phyloP scores from a whole-genome alignment of 768 basidiomycete species.

The Phaffia australis region DNA sequence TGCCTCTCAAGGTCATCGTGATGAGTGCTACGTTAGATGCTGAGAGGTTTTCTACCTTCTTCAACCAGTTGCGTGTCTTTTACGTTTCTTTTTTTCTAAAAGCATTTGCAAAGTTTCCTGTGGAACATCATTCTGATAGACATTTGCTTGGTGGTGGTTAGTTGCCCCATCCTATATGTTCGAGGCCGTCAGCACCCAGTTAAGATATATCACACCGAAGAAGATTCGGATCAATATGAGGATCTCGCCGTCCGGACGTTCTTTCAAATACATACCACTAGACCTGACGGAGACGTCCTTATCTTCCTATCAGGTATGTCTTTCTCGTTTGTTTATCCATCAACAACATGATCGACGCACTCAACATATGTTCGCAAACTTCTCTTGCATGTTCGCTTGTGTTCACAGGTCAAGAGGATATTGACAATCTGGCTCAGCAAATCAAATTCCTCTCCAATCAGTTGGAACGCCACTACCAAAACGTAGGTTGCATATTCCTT shows the following conservation, averaged over 20 bases:
- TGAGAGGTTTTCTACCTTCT: conserved; percentile 83
- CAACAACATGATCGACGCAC: too few relatives aligned
- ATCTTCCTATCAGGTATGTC: conserved; percentile 76
- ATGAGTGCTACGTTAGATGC: conserved; percentile 99
- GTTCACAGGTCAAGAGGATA: conserved; percentile 81
- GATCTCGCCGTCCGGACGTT: conserved; percentile 85
- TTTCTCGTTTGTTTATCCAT: neutral
- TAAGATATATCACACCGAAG: conserved; percentile 47
- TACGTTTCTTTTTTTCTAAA: neutral
- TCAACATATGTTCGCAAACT: neutral
- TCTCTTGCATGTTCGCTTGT: conserved; percentile 9
- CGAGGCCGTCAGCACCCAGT: conserved; percentile 91
- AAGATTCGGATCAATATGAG: conserved; percentile 53
- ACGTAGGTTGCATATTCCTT: neutral
- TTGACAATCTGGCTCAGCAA: conserved; percentile 70
- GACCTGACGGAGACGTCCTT: conserved; percentile 63
- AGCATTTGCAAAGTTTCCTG: neutral
- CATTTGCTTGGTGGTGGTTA: neutral
- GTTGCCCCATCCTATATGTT: conserved; percentile 64
- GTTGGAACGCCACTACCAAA: conserved; percentile 43
- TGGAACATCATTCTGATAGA: neutral
- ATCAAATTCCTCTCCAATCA: conserved; percentile 58
- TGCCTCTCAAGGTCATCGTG: conserved; percentile 78
- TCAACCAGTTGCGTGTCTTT: conserved; percentile 53
- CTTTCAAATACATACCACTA: conserved; percentile 79